Conservation (phyloP, 352 stramenopile species). For the Sclerospora graminicola region DNA sequence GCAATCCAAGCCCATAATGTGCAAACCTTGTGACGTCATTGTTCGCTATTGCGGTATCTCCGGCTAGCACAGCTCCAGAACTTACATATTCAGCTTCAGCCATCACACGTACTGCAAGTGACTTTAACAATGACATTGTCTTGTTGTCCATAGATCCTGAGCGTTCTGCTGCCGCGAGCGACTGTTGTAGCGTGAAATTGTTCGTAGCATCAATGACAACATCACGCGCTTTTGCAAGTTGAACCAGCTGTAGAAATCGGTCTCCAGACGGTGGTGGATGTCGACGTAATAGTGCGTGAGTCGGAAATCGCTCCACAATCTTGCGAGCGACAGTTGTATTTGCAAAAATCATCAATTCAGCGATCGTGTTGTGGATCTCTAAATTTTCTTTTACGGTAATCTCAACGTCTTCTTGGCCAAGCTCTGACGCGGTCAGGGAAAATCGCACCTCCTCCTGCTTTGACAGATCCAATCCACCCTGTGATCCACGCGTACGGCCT, state of each 20-base stretch:
- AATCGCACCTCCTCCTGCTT: slow-evolving; percentile 83
- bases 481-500: slow-evolving; percentile 40
- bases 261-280: slow-evolving; percentile 72
- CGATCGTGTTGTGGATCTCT: slow-evolving; percentile 91
- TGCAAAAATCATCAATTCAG: slow-evolving; percentile 91
- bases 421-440: slow-evolving; percentile 57
- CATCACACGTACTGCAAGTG: slow-evolving; percentile 90
- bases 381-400: slow-evolving; percentile 86
- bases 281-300: slow-evolving; percentile 76
- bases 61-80: slow-evolving; percentile 34
- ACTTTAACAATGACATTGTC: slow-evolving; percentile 87
- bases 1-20: slow-evolving; percentile 83
- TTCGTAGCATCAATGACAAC: slow-evolving; percentile 65
- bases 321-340: slow-evolving; percentile 84
- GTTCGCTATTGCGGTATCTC: slow-evolving; percentile 30
- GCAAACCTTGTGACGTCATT: slow-evolving; percentile 51
- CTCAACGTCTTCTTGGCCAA: slow-evolving; percentile 64
- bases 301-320: slow-evolving; percentile 74
- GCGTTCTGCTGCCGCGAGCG: slow-evolving; percentile 40
- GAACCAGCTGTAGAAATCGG: slow-evolving; percentile 66
- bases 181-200: slow-evolving; percentile 80
- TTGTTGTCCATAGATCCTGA: slow-evolving; percentile 58
- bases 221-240: slow-evolving; percentile 56
- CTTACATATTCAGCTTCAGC: slow-evolving; percentile 92
- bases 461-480: slow-evolving; percentile 70